Conservation (phyloP, 139 green algal genomes). For the Coelastrella sp. region DNA sequence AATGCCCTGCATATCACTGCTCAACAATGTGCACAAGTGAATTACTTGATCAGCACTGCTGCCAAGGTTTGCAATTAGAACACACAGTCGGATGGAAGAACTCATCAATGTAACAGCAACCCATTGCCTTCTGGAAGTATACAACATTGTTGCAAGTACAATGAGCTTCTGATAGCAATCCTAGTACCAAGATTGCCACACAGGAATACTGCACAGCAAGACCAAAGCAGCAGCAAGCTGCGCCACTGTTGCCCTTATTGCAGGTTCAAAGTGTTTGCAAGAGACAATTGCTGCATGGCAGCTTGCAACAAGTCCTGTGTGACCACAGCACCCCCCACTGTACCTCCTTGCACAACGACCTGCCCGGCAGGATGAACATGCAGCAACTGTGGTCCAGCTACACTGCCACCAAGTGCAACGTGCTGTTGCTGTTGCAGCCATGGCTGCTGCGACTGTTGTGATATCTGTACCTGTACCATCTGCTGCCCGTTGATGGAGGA, state of each 20-base stretch:
- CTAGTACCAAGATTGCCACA: too few species aligned
- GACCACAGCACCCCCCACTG: background rate
- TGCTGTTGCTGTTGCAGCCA: background rate
- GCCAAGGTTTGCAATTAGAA: too few species aligned
- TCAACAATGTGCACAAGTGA: too few species aligned
- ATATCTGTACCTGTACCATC: background rate
- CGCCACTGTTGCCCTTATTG: background rate
- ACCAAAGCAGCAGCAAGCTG: background rate
- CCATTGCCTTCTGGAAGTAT: too few species aligned
- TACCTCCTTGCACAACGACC: background rate
- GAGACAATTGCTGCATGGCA: background rate
- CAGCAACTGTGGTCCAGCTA: background rate
- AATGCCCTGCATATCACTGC: too few species aligned
- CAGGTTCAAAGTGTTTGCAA: background rate
- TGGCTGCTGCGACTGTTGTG: background rate
- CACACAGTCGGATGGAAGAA: too few species aligned
- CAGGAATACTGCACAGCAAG: too few species aligned
- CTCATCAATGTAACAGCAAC: too few species aligned
- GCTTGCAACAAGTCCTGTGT: background rate
- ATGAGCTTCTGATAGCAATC: too few species aligned
- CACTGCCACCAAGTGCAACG: background rate
- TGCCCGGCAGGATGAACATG: background rate
- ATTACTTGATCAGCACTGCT: too few species aligned
- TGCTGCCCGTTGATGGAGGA: background rate
- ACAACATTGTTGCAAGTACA: too few species aligned